Evolutionary conservation across 352 stramenopile genomes (phyloP).

Genomic region (Globisporangium uncinulatum): DNA sequence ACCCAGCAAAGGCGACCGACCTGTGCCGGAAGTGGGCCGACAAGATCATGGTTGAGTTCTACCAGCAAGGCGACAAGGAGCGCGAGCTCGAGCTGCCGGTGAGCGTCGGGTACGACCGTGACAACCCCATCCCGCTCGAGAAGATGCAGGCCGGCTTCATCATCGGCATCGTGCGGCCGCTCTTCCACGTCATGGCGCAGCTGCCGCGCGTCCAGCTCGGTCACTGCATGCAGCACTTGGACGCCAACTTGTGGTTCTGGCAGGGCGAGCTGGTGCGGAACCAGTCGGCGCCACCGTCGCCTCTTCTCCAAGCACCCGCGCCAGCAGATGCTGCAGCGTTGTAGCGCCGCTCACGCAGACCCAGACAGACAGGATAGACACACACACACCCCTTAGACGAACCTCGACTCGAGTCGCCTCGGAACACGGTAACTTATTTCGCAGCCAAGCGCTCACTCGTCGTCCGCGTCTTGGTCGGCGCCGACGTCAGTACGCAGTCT

Average conservation of each 20-base stretch:
- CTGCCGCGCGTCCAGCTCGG: constrained; percentile 43
- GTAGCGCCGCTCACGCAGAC: neutral
- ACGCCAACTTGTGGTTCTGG: constrained; percentile 64
- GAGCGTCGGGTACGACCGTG: constrained; percentile 87
- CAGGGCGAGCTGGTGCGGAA: constrained; percentile 57
- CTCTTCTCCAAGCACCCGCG: constrained; percentile 5
- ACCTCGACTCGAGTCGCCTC: neutral
- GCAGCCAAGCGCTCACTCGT: constrained; percentile 1
- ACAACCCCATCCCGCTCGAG: constrained; percentile 78
- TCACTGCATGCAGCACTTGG: constrained; percentile 62
- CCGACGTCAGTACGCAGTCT: neutral
- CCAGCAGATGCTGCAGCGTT: constrained; percentile 6
- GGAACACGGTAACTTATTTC: constrained; percentile 5
- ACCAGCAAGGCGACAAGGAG: constrained; percentile 93
- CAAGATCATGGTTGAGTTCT: constrained; percentile 92
- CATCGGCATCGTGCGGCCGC: constrained; percentile 85
- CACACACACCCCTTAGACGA: neutral
- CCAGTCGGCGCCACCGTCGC: constrained; percentile 15
- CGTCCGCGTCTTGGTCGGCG: constrained; percentile 2
- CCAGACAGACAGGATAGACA: constrained; percentile 1
- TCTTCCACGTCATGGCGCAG: constrained; percentile 55
- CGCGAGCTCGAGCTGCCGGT: constrained; percentile 78
- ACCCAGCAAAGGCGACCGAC: constrained; percentile 79
- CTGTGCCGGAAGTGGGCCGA: constrained; percentile 86
- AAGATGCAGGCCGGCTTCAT: constrained; percentile 94